Conservation (phyloP, 345 rosid genomes). For the Nephelium lappaceum region DNA sequence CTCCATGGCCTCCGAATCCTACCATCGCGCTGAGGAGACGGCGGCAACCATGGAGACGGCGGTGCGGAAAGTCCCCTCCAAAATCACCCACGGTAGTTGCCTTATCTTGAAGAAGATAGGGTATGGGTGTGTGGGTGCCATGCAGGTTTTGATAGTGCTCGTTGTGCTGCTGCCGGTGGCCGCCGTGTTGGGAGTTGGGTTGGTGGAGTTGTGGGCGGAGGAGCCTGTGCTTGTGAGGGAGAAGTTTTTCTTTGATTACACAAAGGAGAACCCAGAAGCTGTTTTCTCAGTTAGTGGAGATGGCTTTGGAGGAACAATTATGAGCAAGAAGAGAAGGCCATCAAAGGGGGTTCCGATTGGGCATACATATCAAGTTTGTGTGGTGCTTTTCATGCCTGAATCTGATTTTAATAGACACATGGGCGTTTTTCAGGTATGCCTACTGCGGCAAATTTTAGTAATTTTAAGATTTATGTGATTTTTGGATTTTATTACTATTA, state of each 20-base stretch:
- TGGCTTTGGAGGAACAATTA: neutral
- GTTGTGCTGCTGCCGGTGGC: slow-evolving; percentile 47
- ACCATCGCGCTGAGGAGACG: slow-evolving; percentile 49
- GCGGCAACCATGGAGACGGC: slow-evolving; percentile 38
- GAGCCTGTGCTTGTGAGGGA: slow-evolving; percentile 68
- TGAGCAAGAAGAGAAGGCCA: slow-evolving; percentile 22
- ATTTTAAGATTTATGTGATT: neutral
- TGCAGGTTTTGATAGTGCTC: slow-evolving; percentile 53
- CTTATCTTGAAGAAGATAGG: slow-evolving; percentile 40
- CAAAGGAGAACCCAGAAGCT: slow-evolving; percentile 60
- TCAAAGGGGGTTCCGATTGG: slow-evolving; percentile 52
- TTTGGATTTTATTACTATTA: neutral
- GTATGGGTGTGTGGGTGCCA: slow-evolving; percentile 59
- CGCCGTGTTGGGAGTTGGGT: slow-evolving; percentile 49
- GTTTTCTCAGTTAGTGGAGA: slow-evolving; percentile 31
- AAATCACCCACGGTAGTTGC: slow-evolving; percentile 19
- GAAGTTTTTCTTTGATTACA: slow-evolving; percentile 68
- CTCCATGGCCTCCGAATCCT: slow-evolving; percentile 49
- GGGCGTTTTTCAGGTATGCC: slow-evolving; percentile 72
- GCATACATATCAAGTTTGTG: slow-evolving; percentile 53
- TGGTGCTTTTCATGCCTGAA: slow-evolving; percentile 75
- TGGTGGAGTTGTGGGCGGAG: slow-evolving; percentile 59
- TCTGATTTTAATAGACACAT: slow-evolving; percentile 65
- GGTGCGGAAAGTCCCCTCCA: slow-evolving; percentile 37
- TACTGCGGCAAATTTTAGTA: neutral